Conservation (phyloP, 257 asterid genomes). For the Coffea eugenioides region DNA sequence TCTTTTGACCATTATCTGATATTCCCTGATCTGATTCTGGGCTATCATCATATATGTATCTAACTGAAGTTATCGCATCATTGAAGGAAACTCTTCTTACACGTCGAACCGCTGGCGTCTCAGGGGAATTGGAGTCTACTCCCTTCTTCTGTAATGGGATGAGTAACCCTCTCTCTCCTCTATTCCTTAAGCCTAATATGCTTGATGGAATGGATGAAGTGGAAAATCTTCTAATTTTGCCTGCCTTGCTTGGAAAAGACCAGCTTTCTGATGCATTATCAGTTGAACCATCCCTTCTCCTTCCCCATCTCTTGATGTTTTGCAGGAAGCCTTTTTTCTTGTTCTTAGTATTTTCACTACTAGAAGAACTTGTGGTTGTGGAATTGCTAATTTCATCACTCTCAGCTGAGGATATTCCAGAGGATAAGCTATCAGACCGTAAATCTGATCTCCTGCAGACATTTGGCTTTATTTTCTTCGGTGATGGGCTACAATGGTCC, state of each 20-base stretch:
- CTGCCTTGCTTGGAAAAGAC: background rate
- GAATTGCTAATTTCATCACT: conserved; percentile 13
- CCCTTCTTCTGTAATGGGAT: background rate
- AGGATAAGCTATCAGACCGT: conserved; percentile 4
- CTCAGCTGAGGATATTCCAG: conserved; percentile 6
- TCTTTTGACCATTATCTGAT: background rate
- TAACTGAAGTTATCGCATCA: conserved; percentile 17
- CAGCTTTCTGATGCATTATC: background rate
- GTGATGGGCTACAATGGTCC: conserved; percentile 5
- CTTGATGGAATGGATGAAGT: conserved; percentile 16
- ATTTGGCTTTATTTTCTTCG: conserved; percentile 3
- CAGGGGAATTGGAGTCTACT: conserved; percentile 7
- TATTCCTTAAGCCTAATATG: background rate
- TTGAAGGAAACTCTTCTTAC: conserved; percentile 26
- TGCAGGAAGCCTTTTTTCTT: conserved; percentile 10
- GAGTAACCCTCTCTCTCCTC: background rate
- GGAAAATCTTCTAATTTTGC: conserved; percentile 17
- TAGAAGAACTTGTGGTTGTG: conserved; percentile 2
- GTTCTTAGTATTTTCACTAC: background rate
- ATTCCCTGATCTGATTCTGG: conserved; percentile 4
- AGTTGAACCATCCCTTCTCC: background rate
- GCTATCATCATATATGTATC: conserved; percentile 4
- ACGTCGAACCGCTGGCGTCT: background rate
- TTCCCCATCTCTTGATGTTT: conserved; percentile 18
- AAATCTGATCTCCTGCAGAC: conserved; percentile 1